Evolutionary conservation across 768 basidiomycete species (phyloP).

Genomic region (Lyophyllum shimeji): DNA sequence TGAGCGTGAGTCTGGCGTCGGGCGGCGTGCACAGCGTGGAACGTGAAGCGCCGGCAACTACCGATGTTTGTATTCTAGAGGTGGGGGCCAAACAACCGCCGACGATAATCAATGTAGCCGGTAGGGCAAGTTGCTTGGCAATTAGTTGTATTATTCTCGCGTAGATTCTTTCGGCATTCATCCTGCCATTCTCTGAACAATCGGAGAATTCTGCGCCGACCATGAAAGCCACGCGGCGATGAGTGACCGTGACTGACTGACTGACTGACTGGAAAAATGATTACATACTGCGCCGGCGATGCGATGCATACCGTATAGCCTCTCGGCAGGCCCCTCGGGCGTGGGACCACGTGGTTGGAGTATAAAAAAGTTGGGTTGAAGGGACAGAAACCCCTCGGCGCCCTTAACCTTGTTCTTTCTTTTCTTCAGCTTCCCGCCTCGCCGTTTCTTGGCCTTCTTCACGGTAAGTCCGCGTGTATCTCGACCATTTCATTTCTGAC

Average conservation of each 20-base stretch:
- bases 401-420: slow-evolving; percentile 16
- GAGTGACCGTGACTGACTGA: not conserved
- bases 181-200: not conserved
- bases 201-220: not conserved
- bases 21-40: slow-evolving; percentile 1
- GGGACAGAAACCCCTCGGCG: slow-evolving; percentile 17
- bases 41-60: slow-evolving; percentile 14
- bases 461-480: slow-evolving; percentile 32
- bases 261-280: not conserved
- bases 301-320: not conserved
- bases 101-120: not conserved
- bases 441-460: slow-evolving; percentile 26
- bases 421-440: slow-evolving; percentile 17
- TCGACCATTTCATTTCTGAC: slow-evolving; percentile 29
- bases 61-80: slow-evolving; percentile 22
- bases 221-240: not conserved
- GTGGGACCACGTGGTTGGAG: slow-evolving; percentile 9
- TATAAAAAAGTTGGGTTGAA: slow-evolving; percentile 13
- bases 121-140: not conserved
- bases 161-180: not conserved
- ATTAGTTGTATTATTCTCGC: not conserved
- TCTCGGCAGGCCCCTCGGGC: slow-evolving; percentile 4
- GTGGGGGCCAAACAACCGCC: slow-evolving; percentile 16
- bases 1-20: slow-evolving; percentile 14
- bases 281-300: not conserved